A percentile compares a stretch with the other conserved stretches of the same genome.
Conservation (phyloP, 495 filamentous ascomycete genomes). For the Xylaria curta region DNA sequence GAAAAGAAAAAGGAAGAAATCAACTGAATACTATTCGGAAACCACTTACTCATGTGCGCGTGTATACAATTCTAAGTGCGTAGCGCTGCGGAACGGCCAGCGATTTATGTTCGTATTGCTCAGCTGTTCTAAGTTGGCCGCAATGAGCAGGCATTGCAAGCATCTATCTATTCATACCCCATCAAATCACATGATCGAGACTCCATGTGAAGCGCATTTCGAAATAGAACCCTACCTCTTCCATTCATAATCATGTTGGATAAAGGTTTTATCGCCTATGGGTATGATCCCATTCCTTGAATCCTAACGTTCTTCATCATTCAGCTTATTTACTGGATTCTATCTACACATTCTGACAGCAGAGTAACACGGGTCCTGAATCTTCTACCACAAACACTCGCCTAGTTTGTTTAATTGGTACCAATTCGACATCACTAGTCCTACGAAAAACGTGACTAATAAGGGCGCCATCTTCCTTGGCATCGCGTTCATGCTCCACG, state of each 20-base stretch:
- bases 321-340: neutral
- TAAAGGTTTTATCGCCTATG: too few relatives aligned
- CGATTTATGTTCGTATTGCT: slow-evolving; percentile 9
- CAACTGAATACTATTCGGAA: neutral
- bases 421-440: neutral
- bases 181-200: neutral
- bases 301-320: neutral
- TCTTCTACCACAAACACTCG: neutral
- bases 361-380: too few relatives aligned
- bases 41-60: neutral
- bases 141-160: neutral
- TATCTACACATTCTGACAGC: neutral
- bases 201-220: neutral
- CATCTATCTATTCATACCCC: too few relatives aligned
- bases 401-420: neutral
- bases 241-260: neutral
- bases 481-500: slow-evolving; percentile 49
- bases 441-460: slow-evolving; percentile 64
- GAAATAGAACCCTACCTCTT: neutral
- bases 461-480: slow-evolving; percentile 59
- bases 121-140: slow-evolving; percentile 16
- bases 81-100: neutral
- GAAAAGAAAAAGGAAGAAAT: neutral
- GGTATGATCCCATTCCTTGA: neutral
- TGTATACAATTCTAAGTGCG: neutral